Base-by-base conservation (phyloP, 768 basidiomycete species). In the Pisolithus albus region DNA sequence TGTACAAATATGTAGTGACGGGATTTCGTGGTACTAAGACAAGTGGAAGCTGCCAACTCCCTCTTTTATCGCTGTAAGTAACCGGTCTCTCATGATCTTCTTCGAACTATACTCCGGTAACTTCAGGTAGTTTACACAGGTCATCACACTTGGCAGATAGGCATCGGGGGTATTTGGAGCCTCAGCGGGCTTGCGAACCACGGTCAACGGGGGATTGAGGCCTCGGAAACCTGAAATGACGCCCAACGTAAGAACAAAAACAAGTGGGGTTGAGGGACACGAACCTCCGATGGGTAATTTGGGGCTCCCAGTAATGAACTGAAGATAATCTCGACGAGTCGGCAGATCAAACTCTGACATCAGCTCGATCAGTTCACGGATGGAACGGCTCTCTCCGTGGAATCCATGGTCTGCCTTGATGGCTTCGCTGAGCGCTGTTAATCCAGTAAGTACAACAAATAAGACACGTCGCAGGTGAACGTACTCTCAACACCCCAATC, bases 341-440 rank as follows among this genome's bases (percentile, higher is more conserved):
- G 79, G 66, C 15, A 64, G 67, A 61, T 93, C 86, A 60, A 87
- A 96, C 49, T 81, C 79, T 1, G 88, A 75, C 83, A 99, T 89
- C 56, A 92, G 79, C 49, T 88, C 90, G 23, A 97, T 69, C 50
- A 99, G 77, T 61, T 91, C 84, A 42, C 86, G 83, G 53, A 99
- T 94, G 0, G 92, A 84, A 36, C 87, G 84, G 63, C 92, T 94
- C 64, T 98, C 95, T 11, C 87, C 84, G 61, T 95, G 93, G 76
- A 94, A 99, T 7, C 96, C 96, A 64, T 99, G 96, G 61, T 99
- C 96, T 10, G 96, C 96, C 68, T 97, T 98, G 66, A 97, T 67
- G 3, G 88, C 84, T 65, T 95, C 93, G 36, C 79, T 81, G 32
- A 98, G 77, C 19, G 92, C 95, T 96, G 57, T 38, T 16, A 55